Conservation (phyloP, 2,329 filamentous ascomycete species). For the Ophiognomonia clavigignenti-juglandacearum region DNA sequence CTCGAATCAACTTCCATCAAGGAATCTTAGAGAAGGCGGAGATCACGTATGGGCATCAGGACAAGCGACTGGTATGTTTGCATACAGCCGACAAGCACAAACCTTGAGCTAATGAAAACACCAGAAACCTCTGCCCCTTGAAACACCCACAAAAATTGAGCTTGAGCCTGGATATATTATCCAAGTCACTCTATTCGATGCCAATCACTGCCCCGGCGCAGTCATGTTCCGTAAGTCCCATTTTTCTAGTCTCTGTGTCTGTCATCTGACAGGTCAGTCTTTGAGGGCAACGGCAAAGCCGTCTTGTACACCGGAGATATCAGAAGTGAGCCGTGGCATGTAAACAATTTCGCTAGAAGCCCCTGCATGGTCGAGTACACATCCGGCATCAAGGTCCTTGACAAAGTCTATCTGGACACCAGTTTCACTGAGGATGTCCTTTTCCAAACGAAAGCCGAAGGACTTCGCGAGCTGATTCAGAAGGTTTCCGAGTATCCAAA, state of each 20-base stretch:
- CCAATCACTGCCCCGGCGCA: conserved; percentile 85
- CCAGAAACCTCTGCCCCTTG: conserved; percentile 73
- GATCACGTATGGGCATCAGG: conserved; percentile 72
- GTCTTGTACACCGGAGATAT: conserved; percentile 88
- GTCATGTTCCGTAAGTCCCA: conserved; percentile 71
- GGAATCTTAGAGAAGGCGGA: conserved; percentile 71
- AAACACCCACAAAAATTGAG: conserved; percentile 74
- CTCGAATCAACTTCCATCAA: conserved; percentile 75
- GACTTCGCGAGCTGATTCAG: conserved; percentile 65
- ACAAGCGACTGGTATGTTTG: conserved; percentile 55
- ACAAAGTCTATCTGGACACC: conserved; percentile 86
- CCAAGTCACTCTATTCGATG: conserved; percentile 79
- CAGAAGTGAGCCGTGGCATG: conserved; percentile 81
- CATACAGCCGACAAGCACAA: not conserved
- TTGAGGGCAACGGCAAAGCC: conserved; percentile 68
- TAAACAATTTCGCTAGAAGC: conserved; percentile 66
- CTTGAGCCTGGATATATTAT: conserved; percentile 64
- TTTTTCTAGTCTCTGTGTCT: no score
- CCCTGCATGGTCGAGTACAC: conserved; percentile 73
- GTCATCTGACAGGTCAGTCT: conserved; percentile 40
- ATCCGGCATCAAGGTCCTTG: conserved; percentile 58
- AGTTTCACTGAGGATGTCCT: conserved; percentile 54
- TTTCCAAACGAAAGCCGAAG: conserved; percentile 65
- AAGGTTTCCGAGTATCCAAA: conserved; percentile 64
- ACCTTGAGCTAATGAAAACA: conserved; percentile 3